These are phyloP conservation scores for Ustilago nuda DNA, from an alignment of 1,284 basidiomycete species.

Conservation along the genomic window DNA sequence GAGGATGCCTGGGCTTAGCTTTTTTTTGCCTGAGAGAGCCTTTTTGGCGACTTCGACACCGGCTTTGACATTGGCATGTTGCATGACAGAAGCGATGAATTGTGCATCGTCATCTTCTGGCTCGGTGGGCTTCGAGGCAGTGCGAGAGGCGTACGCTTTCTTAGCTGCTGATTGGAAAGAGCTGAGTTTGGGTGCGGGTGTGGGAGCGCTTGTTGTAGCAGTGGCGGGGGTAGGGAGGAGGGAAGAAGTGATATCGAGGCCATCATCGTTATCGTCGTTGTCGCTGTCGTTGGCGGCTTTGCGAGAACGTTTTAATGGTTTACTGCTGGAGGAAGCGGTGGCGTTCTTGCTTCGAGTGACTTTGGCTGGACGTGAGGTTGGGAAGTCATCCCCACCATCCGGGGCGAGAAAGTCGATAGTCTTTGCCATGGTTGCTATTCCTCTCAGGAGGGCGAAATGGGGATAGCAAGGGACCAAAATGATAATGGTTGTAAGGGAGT, in stretches of 20 bases:
- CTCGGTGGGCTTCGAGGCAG: slow-evolving; percentile 12
- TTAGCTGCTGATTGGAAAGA: slow-evolving; percentile 13
- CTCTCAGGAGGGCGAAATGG: background rate
- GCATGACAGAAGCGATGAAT: slow-evolving; percentile 65
- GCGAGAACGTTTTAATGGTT: slow-evolving; percentile 12
- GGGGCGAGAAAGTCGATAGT: slow-evolving; percentile 62
- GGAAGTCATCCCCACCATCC: slow-evolving; percentile 50
- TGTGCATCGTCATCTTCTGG: slow-evolving; percentile 62
- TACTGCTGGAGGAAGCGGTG: slow-evolving; percentile 24
- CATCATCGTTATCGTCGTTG: slow-evolving; percentile 26
- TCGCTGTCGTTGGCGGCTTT: slow-evolving; percentile 13
- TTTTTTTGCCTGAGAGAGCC: slow-evolving; percentile 56
- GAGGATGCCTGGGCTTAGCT: slow-evolving; percentile 53
- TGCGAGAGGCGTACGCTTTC: slow-evolving; percentile 4
- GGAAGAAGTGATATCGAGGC: slow-evolving; percentile 42
- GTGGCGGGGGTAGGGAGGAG: slow-evolving; percentile 14
- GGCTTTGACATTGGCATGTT: slow-evolving; percentile 65
- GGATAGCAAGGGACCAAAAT: background rate
- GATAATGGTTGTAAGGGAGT: slow-evolving; percentile 2
- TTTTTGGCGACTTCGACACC: slow-evolving; percentile 63
- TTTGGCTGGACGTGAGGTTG: slow-evolving; percentile 17
- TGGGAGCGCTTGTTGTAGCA: background rate
- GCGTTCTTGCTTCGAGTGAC: slow-evolving; percentile 13
- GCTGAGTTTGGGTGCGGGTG: slow-evolving; percentile 13
- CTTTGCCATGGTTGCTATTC: slow-evolving; percentile 41